These are phyloP conservation scores for Sporothrix phasma DNA, from an alignment of 2,329 filamentous ascomycete species.

Conservation along the genomic window DNA sequence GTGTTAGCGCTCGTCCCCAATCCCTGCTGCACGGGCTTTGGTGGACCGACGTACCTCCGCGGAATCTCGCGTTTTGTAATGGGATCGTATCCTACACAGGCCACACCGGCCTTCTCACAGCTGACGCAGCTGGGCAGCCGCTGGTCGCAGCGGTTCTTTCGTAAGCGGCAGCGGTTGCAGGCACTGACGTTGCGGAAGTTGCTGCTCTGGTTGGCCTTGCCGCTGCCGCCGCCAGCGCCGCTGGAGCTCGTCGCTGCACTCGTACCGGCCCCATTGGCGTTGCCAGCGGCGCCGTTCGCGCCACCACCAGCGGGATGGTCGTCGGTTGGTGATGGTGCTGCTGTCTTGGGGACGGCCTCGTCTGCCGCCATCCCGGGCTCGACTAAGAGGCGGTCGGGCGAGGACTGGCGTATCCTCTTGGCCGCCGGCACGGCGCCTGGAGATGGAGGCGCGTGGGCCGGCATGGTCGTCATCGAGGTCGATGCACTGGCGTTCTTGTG, in stretches of 20 bases:
- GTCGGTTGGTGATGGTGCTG: neutral
- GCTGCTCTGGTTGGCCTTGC: conserved; percentile 48
- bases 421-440: conserved; percentile 40
- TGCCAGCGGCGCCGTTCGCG: neutral
- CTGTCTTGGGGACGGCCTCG: neutral
- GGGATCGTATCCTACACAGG: conserved; percentile 91
- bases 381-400: conserved; percentile 37
- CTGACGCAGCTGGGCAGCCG: conserved; percentile 80
- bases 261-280: conserved; percentile 22
- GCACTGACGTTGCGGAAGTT: conserved; percentile 83
- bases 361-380: conserved; percentile 24
- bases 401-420: conserved; percentile 48
- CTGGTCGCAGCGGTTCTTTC: conserved; percentile 95
- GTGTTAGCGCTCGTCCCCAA: neutral
- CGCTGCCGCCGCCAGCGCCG: conserved; percentile 20
- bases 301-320: neutral
- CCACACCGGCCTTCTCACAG: conserved; percentile 84
- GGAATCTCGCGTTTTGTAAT: conserved; percentile 95
- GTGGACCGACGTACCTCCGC: conserved; percentile 48
- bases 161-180: conserved; percentile 81
- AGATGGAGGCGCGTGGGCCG: conserved; percentile 39
- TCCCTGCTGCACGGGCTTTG: too few relatives aligned
- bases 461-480: conserved; percentile 28
- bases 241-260: conserved; percentile 23
- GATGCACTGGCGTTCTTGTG: too few relatives aligned